Evolutionary conservation across 305 asterid genomes (phyloP).

Genomic region (Fraxinus ornus): DNA sequence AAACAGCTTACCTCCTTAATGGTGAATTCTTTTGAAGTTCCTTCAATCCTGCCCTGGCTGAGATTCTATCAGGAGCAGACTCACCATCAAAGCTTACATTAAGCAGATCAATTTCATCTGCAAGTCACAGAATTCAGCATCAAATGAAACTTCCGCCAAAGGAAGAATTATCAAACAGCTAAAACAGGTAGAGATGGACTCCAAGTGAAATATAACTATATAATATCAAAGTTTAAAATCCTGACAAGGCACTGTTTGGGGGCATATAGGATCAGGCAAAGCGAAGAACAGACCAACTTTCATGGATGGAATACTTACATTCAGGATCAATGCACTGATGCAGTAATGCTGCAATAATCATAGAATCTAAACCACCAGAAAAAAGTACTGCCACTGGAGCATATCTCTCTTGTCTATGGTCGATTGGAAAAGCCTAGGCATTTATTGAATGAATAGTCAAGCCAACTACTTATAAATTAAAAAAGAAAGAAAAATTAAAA

Average conservation of each 20-base stretch:
- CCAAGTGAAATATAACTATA: not conserved
- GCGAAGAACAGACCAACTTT: conserved; percentile 13
- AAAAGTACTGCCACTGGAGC: conserved; percentile 91
- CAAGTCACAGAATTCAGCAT: conserved; percentile 24
- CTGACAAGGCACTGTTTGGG: not conserved
- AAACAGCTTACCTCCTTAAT: conserved; percentile 54
- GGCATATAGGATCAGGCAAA: conserved; percentile 13
- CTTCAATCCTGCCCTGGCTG: conserved; percentile 80
- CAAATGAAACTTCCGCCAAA: not conserved
- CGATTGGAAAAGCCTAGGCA: conserved; percentile 41
- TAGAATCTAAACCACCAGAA: conserved; percentile 97
- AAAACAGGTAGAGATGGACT: conserved; percentile 7
- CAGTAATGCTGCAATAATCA: conserved; percentile 85
- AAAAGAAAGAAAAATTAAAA: not conserved
- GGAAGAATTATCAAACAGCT: not conserved
- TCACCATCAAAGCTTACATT: conserved; percentile 91
- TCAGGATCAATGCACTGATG: conserved; percentile 74
- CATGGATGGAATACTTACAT: conserved; percentile 48
- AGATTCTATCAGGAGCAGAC: conserved; percentile 90
- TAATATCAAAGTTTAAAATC: conserved; percentile 6
- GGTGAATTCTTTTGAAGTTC: conserved; percentile 80
- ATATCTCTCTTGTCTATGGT: conserved; percentile 35
- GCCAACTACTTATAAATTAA: not conserved
- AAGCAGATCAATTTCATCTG: conserved; percentile 88
- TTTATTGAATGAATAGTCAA: not conserved